These are phyloP conservation scores for Alternaria burnsii DNA, from an alignment of 2,329 filamentous ascomycete species.

Conservation along the genomic window DNA sequence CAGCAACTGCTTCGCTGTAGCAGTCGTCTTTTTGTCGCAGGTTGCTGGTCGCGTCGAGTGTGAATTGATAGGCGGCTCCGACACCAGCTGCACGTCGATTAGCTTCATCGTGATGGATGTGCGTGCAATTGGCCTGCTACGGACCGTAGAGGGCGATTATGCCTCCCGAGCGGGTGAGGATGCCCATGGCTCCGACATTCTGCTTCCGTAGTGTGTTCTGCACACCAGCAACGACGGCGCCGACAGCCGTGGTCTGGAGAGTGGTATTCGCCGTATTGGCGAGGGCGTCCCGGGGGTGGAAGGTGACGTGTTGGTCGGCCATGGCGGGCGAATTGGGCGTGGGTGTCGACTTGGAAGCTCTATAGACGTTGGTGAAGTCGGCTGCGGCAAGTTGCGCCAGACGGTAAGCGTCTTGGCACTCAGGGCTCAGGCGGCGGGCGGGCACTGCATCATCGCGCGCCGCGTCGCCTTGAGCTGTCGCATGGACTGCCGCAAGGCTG, in stretches of 20 bases:
- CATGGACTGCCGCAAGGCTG: background rate
- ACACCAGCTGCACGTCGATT: constrained; percentile 67
- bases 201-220: constrained; percentile 86
- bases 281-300: constrained; percentile 79
- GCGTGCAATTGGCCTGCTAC: constrained; percentile 28
- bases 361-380: constrained; percentile 10
- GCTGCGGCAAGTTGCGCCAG: constrained; percentile 15
- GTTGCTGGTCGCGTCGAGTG: constrained; percentile 79
- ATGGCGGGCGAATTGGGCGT: constrained; percentile 46
- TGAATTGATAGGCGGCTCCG: constrained; percentile 81
- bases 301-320: constrained; percentile 54
- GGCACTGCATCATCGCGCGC: constrained; percentile 20
- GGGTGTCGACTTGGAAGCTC: constrained; percentile 25
- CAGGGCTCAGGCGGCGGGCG: constrained; percentile 5
- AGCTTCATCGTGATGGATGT: constrained; percentile 20
- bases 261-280: constrained; percentile 70
- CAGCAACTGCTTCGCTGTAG: constrained; percentile 77
- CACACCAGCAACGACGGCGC: constrained; percentile 77
- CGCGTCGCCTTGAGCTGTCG: constrained; percentile 11
- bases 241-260: constrained; percentile 70
- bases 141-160: constrained; percentile 74
- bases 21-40: constrained; percentile 83
- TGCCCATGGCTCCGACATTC: constrained; percentile 81
- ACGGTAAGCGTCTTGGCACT: constrained; percentile 14
- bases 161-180: constrained; percentile 80